These are phyloP conservation scores for Cenchrus fungigraminus DNA, from an alignment of 176 grass and related monocot genomes.

Conservation along the genomic window DNA sequence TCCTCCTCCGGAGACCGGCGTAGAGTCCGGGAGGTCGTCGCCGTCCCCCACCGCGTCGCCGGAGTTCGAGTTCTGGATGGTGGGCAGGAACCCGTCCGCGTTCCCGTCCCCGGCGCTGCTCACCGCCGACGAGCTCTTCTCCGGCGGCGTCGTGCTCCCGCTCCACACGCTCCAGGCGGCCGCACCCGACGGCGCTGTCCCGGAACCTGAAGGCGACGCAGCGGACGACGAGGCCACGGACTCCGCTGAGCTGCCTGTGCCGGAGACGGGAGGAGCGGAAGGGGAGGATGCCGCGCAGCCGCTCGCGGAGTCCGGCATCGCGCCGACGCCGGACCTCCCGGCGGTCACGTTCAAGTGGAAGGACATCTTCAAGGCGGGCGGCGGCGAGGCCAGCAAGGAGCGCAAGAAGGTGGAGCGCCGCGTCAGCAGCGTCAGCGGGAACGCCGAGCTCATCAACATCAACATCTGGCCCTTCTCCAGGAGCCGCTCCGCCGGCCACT, in stretches of 20 bases:
- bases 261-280: not conserved
- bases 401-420: conserved; percentile 60
- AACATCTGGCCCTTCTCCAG: conserved; percentile 95
- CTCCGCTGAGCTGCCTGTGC: not conserved
- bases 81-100: conserved; percentile 59
- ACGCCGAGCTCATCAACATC: conserved; percentile 92
- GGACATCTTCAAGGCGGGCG: conserved; percentile 62
- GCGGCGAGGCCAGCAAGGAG: conserved; percentile 47
- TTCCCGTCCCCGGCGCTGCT: conserved; percentile 54
- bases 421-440: conserved; percentile 56
- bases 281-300: conserved; percentile 19
- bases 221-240: not conserved
- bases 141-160: conserved; percentile 86
- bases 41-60: conserved; percentile 65
- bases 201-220: not conserved
- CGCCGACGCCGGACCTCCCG: conserved; percentile 53
- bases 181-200: not conserved
- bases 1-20: conserved; percentile 22
- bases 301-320: conserved; percentile 31
- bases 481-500: conserved; percentile 90
- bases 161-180: conserved; percentile 62
- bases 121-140: conserved; percentile 99
- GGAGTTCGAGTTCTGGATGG: conserved; percentile 99
- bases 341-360: conserved; percentile 73
- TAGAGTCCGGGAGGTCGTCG: conserved; percentile 41